Evolutionary conservation across 2,329 filamentous ascomycete species (phyloP), one percentile per base, ranked within the genome.

Genomic region (Bipolaris zeicola): DNA sequence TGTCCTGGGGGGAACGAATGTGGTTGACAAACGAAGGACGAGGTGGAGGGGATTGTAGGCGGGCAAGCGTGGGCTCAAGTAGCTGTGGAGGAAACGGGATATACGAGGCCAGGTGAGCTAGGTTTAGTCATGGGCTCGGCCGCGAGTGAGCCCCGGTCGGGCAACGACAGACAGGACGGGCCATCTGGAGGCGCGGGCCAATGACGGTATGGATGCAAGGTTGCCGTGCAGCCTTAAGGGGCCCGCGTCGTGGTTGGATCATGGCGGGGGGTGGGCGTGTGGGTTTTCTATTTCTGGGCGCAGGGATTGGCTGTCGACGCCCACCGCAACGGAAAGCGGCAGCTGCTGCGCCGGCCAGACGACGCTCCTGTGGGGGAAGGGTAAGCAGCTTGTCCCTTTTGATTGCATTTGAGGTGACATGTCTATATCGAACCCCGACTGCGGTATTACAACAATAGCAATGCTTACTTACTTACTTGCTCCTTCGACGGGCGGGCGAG

Each of bases 221-320:
- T 28, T 28, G 26, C 8, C 8, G 26, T 28, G 26, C 58, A 50
- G 48, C 61, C 52, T 55, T 58, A 63, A 54, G 44, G 62, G 61
- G 26, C 26, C 26, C 26, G 26, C 26, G 26, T 28, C 26, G 52
- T 45, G 60, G 57, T 50, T 49, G 41, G 69, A 71, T 71, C 64
- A 52, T 57, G 64, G 59, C 63, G 57, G 57, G 67, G 62, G 42
- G 54, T 31, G 42, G 42, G 56, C 60, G 55, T 46, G 65, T 56
- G 49, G 55, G 41, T 39, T 38, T 50, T 63, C 67, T 69, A 69
- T 72, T 69, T 63, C 62, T 64, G 61, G 67, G 61, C 65, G 49
- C 22, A 58, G 39, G 55, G 50, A 67, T 57, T 66, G 65, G 60
- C 49, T 62, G 10, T 24, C 48, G 52, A 46, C 43, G 38, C 10